A percentile compares a stretch with the other conserved stretches of the same genome.
phyloP scores from a whole-genome alignment of 495 filamentous ascomycete species.

The Hypoxylon lienhwacheense region DNA sequence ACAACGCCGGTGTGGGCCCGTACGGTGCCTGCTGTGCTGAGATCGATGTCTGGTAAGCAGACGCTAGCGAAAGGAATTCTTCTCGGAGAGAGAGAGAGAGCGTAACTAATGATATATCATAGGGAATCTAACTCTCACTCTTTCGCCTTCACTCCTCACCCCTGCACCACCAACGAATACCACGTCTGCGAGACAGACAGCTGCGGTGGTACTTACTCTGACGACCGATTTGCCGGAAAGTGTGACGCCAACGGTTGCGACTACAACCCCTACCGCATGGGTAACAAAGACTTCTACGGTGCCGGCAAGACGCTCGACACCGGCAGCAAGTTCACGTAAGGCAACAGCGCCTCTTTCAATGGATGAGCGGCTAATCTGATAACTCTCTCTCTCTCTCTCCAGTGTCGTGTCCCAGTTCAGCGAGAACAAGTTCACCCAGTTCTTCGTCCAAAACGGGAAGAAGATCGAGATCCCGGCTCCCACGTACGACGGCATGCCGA shows the following conservation, averaged over 20 bases:
- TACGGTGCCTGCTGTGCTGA: constrained; percentile 73
- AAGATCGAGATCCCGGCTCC: constrained; percentile 63
- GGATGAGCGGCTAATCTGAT: constrained; percentile 1
- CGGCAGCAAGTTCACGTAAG: constrained; percentile 61
- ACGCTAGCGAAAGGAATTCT: background rate
- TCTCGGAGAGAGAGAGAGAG: background rate
- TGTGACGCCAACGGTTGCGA: constrained; percentile 77
- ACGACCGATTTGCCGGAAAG: constrained; percentile 55
- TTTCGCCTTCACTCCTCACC: constrained; percentile 66
- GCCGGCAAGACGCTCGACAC: constrained; percentile 64
- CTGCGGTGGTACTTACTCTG: constrained; percentile 56
- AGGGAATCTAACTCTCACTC: constrained; percentile 68
- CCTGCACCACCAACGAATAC: constrained; percentile 62
- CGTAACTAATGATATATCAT: background rate
- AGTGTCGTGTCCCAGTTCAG: constrained; percentile 78
- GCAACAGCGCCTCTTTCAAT: background rate
- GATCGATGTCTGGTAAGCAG: constrained; percentile 65
- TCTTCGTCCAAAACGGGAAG: constrained; percentile 71
- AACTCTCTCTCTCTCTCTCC: too few relatives aligned
- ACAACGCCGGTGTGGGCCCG: constrained; percentile 60
- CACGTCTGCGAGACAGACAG: constrained; percentile 54
- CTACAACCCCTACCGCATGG: constrained; percentile 74
- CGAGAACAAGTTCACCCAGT: constrained; percentile 64
- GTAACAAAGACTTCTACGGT: constrained; percentile 65
- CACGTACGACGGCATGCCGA: constrained; percentile 50